phyloP scores from a whole-genome alignment of 768 basidiomycete species.

The Leccinum disarticulatum region DNA sequence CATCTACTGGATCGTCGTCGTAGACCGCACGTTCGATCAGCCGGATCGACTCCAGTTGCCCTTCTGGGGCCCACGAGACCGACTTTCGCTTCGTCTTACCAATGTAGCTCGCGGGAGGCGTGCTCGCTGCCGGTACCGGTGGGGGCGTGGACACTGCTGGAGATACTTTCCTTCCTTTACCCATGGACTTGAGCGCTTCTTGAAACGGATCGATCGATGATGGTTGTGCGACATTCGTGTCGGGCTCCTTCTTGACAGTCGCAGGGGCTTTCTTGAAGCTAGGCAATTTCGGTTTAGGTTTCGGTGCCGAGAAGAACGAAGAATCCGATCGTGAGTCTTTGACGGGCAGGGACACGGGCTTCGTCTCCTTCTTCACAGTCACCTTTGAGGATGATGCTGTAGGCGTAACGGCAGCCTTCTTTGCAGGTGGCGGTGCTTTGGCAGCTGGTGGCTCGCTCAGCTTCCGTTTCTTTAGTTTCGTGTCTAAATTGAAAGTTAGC shows the following conservation, averaged over 20 bases:
- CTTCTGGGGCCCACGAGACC: slow-evolving; percentile 78
- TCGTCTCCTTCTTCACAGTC: slow-evolving; percentile 59
- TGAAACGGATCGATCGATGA: slow-evolving; percentile 80
- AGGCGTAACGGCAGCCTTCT: slow-evolving; percentile 56
- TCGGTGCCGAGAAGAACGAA: slow-evolving; percentile 86
- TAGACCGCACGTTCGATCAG: slow-evolving; percentile 85
- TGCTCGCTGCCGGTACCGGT: slow-evolving; percentile 28
- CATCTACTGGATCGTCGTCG: slow-evolving; percentile 86
- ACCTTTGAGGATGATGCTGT: slow-evolving; percentile 27
- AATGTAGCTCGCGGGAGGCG: slow-evolving; percentile 37
- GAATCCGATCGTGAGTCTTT: slow-evolving; percentile 85
- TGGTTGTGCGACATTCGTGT: slow-evolving; percentile 67
- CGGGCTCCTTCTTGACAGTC: slow-evolving; percentile 49
- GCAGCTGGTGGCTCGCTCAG: slow-evolving; percentile 47
- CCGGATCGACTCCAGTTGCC: slow-evolving; percentile 70
- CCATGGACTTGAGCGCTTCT: slow-evolving; percentile 77
- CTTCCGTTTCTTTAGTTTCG: slow-evolving; percentile 75
- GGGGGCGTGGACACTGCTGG: slow-evolving; percentile 64
- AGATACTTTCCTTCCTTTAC: slow-evolving; percentile 58
- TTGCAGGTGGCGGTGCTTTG: slow-evolving; percentile 55
- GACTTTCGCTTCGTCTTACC: slow-evolving; percentile 69
- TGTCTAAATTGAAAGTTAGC: slow-evolving; percentile 40
- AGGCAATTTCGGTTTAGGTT: slow-evolving; percentile 79
- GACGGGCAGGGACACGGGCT: slow-evolving; percentile 36
- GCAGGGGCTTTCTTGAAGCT: slow-evolving; percentile 80